Evolutionary conservation across 768 basidiomycete species (phyloP).

Genomic region (Lactifluus piperatus): DNA sequence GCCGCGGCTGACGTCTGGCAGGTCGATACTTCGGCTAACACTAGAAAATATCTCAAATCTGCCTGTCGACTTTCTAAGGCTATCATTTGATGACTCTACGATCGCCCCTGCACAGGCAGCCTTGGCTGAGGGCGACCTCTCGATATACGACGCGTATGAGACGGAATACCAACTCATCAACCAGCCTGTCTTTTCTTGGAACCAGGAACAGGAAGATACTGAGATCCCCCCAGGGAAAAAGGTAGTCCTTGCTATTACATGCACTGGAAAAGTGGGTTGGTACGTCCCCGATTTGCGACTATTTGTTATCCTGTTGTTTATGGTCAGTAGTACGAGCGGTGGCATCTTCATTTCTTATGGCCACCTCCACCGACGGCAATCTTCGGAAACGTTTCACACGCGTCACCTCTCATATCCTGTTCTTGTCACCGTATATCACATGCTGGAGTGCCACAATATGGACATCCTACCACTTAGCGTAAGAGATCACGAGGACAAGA

Average conservation of each 20-base stretch:
- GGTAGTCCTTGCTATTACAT: slow-evolving; percentile 56
- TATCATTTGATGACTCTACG: slow-evolving; percentile 89
- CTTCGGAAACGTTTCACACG: slow-evolving; percentile 60
- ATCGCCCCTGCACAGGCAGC: slow-evolving; percentile 66
- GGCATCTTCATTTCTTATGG: slow-evolving; percentile 81
- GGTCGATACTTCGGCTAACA: slow-evolving; percentile 76
- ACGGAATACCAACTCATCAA: slow-evolving; percentile 75
- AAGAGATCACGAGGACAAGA: slow-evolving; percentile 15
- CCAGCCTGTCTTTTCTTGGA: slow-evolving; percentile 76
- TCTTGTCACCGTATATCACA: slow-evolving; percentile 90
- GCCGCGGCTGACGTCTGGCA: slow-evolving; percentile 27
- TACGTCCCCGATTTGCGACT: slow-evolving; percentile 32
- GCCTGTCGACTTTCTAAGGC: slow-evolving; percentile 75
- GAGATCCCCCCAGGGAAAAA: slow-evolving; percentile 68
- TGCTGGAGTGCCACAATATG: slow-evolving; percentile 82
- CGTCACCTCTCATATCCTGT: slow-evolving; percentile 85
- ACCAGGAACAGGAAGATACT: slow-evolving; percentile 32
- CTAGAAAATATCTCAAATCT: slow-evolving; percentile 83
- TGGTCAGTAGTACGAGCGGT: slow-evolving; percentile 54
- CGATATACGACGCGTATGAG: slow-evolving; percentile 84
- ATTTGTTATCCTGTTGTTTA: neutral
- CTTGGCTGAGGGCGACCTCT: slow-evolving; percentile 70
- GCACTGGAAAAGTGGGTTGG: slow-evolving; percentile 91
- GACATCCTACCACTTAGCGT: slow-evolving; percentile 62
- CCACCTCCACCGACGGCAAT: slow-evolving; percentile 41